Evolutionary conservation across 2,329 filamentous ascomycete genomes (phyloP).

Genomic region (Alternaria infectoria): DNA sequence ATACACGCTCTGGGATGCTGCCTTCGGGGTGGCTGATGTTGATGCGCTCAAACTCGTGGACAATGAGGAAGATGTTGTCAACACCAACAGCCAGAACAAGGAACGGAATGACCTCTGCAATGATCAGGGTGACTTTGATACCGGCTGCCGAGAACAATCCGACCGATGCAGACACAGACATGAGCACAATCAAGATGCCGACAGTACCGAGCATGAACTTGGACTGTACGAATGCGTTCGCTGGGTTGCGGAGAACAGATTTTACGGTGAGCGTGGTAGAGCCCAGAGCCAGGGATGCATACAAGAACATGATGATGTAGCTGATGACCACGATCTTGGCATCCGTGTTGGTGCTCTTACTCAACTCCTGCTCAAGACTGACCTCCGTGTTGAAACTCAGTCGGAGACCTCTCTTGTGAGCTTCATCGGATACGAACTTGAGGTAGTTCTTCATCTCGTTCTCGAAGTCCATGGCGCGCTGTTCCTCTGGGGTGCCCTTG

Average conservation of each 20-base stretch:
- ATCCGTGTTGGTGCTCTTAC: conserved; percentile 98
- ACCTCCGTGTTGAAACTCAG: conserved; percentile 95
- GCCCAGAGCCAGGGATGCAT: conserved; percentile 89
- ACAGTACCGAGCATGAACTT: conserved; percentile 96
- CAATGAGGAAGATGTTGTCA: conserved; percentile 98
- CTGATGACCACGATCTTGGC: conserved; percentile 96
- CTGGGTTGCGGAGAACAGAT: conserved; percentile 80
- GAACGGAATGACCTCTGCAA: conserved; percentile 97
- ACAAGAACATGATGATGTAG: conserved; percentile 98
- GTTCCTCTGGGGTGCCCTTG: conserved; percentile 73
- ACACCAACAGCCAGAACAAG: conserved; percentile 95
- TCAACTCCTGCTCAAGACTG: conserved; percentile 92
- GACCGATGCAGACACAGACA: conserved; percentile 96
- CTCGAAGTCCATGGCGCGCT: conserved; percentile 88
- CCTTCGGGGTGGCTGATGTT: conserved; percentile 92
- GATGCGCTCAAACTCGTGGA: conserved; percentile 95
- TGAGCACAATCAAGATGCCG: conserved; percentile 92
- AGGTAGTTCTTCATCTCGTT: conserved; percentile 75
- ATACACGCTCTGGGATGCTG: conserved; percentile 82
- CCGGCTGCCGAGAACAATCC: conserved; percentile 91
- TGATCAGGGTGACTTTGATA: conserved; percentile 94
- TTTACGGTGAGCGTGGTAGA: conserved; percentile 81
- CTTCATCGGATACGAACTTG: conserved; percentile 80
- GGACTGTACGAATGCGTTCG: conserved; percentile 87
- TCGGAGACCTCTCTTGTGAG: conserved; percentile 75